phyloP scores from a whole-genome alignment of 768 basidiomycete species.

The Cubamyces lactineus region DNA sequence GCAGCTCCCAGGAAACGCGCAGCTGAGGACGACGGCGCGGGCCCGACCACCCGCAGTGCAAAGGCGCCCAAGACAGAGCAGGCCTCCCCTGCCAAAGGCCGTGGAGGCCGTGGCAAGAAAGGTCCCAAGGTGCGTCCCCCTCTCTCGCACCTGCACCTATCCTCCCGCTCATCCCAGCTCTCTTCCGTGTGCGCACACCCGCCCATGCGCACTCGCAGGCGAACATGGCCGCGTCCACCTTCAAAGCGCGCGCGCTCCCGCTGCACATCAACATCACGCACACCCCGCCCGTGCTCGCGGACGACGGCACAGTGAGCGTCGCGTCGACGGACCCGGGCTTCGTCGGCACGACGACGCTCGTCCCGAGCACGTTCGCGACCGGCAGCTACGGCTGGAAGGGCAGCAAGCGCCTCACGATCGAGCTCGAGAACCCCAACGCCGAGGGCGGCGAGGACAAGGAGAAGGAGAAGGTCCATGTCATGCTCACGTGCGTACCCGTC shows the following conservation, averaged over 20 bases:
- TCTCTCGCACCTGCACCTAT: slow-evolving; percentile 4
- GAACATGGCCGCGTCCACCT: slow-evolving; percentile 50
- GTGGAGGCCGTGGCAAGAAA: slow-evolving; percentile 43
- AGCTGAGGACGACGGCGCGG: slow-evolving; percentile 29
- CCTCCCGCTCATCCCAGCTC: not conserved
- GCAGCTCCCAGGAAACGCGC: slow-evolving; percentile 31
- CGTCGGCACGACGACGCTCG: slow-evolving; percentile 57
- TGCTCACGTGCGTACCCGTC: slow-evolving; percentile 60
- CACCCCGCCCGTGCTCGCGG: slow-evolving; percentile 51
- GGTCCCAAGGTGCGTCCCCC: slow-evolving; percentile 49
- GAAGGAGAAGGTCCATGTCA: slow-evolving; percentile 72
- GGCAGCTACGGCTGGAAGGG: slow-evolving; percentile 90
- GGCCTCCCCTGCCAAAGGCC: slow-evolving; percentile 34
- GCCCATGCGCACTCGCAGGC: slow-evolving; percentile 36
- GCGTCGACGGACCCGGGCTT: slow-evolving; percentile 59
- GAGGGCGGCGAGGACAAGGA: slow-evolving; percentile 47
- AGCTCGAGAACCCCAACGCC: slow-evolving; percentile 48
- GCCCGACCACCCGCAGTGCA: slow-evolving; percentile 41
- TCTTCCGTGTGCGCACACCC: not conserved
- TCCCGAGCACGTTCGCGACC: slow-evolving; percentile 65
- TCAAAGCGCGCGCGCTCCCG: slow-evolving; percentile 69
- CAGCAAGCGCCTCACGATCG: slow-evolving; percentile 64
- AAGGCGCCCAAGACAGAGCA: slow-evolving; percentile 45
- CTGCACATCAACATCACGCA: slow-evolving; percentile 70
- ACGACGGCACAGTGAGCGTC: slow-evolving; percentile 39